Base-by-base conservation (phyloP, 164 flowering plant genomes). In the Nelumbo lutea region DNA sequence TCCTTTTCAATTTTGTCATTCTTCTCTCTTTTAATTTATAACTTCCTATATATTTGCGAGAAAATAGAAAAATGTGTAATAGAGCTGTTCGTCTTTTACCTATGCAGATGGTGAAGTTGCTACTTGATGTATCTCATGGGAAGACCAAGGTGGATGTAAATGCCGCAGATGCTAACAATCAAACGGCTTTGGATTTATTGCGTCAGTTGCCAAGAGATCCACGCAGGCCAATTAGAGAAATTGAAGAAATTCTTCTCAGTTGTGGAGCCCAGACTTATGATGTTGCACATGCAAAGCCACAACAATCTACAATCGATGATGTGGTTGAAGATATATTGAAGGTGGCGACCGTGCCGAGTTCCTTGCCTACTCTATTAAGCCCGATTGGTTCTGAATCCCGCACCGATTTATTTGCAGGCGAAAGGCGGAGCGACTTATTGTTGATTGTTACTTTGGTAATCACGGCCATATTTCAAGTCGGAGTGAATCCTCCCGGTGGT, bases 401-500 rank as follows among this genome's bases (percentile, higher is more conserved):
- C 40, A n/a, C 3, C 39, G 27, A 27, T 27, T 27, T 27, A 27
- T 27, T 27, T 27, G 27, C 27, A 27, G 27, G 27, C 3, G 52
- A 45, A 5, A 53, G 6, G 2, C 40, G 66, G 1, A 63, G 15
- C 6, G 40, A 51, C n/a, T 10, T 63, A 5, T 7, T 63, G 4
- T 11, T 63, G 41, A 46, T 47, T 5, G 52, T 40, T 4, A 41
- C 27, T 3, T 41, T 63, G 10, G 46, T 63, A 5, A 11, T 53
- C 46, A 63, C 53, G 5, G 66, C 11, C 1, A 45, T 41, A 14
- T 63, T 44, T 14, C 40, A 45, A 45, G 41, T 40, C 2, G 41
- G 51, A 63, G 5, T 63, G 1, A 63, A 15, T 53, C 53, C 66
- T 46, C 52, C 66, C 4, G 66, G 66, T 3, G 52, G 52, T 9